Evolutionary conservation across 169 alveolate species (phyloP).

Genomic region (Plasmodium fragile): DNA sequence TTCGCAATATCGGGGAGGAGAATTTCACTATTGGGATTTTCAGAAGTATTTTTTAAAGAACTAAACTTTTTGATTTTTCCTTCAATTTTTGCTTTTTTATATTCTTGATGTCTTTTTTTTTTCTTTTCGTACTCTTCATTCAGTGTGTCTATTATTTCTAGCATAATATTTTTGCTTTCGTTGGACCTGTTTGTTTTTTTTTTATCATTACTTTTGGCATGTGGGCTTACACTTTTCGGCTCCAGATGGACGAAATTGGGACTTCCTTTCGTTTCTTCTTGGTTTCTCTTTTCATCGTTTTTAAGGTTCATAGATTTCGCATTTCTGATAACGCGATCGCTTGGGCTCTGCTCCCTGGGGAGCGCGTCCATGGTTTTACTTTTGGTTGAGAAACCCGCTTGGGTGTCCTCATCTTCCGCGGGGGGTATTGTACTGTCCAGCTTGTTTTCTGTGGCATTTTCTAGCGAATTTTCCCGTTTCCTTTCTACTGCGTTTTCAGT

Average conservation of each 20-base stretch:
- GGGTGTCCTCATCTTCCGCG: neutral
- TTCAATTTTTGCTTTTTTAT: conserved; percentile 73
- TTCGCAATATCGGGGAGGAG: conserved; percentile 8
- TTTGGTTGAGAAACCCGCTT: neutral
- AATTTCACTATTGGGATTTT: conserved; percentile 22
- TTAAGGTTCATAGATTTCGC: neutral
- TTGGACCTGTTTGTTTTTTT: neutral
- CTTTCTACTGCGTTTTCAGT: neutral
- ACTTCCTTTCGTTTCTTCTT: neutral
- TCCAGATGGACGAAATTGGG: neutral
- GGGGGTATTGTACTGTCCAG: neutral
- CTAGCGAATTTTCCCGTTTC: neutral
- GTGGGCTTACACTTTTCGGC: neutral
- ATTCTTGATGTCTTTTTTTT: conserved; percentile 67
- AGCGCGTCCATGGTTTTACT: neutral
- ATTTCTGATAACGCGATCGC: neutral
- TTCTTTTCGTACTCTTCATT: conserved; percentile 72
- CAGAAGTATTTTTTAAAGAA: conserved; percentile 54
- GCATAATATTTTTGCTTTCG: conserved; percentile 66
- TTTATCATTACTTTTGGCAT: neutral
- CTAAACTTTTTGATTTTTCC: conserved; percentile 64
- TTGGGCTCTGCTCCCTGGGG: neutral
- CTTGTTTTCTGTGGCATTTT: neutral
- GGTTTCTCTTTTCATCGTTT: neutral
- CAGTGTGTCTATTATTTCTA: conserved; percentile 37